Base-by-base conservation (phyloP, 2,329 filamentous ascomycete species). In the Dactylellina haptotyla region DNA sequence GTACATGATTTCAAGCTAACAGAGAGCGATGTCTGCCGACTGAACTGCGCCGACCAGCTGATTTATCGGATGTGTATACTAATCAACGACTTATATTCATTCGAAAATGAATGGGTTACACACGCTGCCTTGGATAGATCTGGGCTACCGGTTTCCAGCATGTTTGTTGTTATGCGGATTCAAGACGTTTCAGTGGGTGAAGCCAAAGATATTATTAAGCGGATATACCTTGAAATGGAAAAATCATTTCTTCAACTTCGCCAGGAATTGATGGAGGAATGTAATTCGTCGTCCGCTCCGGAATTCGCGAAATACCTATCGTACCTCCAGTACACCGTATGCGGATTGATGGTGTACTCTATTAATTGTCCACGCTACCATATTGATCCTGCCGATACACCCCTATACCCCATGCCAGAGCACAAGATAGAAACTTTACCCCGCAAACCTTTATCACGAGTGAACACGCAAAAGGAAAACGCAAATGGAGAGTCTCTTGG, bases 1-100 rank as follows among this genome's bases (percentile, higher is more conserved):
- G 4, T 63, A 5, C 58, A 63, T 23, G 45, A 53, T 20, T 39
- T 48, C 8, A 53, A 63, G 18, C 6, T 63, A 2, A 12, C 28
- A 14, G 58, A 30, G 14, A 30, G 28, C 4, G 45, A 63, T 2
- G 16, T 41, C 1, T 18, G 9, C 4, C n/a, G 16, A 0, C 58
- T 63, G 10, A 30, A 63, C 1, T 32, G 12, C n/a, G 53, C 53
- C 3, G 45, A 39, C 28, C 43, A 53, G 20, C 4, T 57, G 1
- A 10, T 18, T 1, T 57, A 66, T 20, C 25, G 50, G 26, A 48
- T 66, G 41, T 14, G 12, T 14, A 48, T 50, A 2, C 39, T 58
- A 12, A 23, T n/a, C 18, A 67, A 61, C 14, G 63, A 67, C n/a
- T 32, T 54, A 6, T 53, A 59, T 20, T 59, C 53, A 18, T 28